Evolutionary conservation across 192 early-diverging fungal species (phyloP), one percentile per base, ranked within the genome.

Genomic region (Rhizoclosmatium sp.): DNA sequence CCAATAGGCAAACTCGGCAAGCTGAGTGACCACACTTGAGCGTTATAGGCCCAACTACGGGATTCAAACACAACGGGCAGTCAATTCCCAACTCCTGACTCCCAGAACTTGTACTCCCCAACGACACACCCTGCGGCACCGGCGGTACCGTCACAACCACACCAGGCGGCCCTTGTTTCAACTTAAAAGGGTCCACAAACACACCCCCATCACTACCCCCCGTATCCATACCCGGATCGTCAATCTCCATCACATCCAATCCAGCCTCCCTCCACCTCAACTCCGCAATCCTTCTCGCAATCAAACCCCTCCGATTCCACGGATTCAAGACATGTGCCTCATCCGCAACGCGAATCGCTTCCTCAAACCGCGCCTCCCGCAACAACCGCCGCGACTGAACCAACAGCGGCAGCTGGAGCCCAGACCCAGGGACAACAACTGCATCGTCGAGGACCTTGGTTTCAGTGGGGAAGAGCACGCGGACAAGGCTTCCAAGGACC

Each of bases 1-100:
- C 40, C 23, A 75, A 39, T 10, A 75, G 40, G n/a, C 73, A 75
- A 31, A 51, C n/a, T 3, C 73, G 73, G 45, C 73, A 75, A 41
- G 73, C 60, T 9, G 73, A 44, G 60, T 75, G 73, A 10, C 73
- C 73, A 58, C 73, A 75, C 46, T 44, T 46, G 59, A 75, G 59
- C 42, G 73, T 75, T 39, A 75, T 47, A 21, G 73, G 73, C 40
- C 62, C 73, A 5, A 5, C 39, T 19, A 75, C 42, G 9, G 60
- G 23, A 39, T 42, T 41, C 7, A 75, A 44, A 64, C 73, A 75
- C 46, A 75, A 44, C 10, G 41, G 73, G 56, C 73, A 75, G 12
- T 60, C 61, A 44, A 64, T 47, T 23, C 45, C 67, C 4, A 69
- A 16, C 16, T 54, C 51, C 16, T 54, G 31, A 31, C 31, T 31